These are phyloP conservation scores for Breviolum minutum DNA, from an alignment of 73 alveolate species.

Conservation along the genomic window DNA sequence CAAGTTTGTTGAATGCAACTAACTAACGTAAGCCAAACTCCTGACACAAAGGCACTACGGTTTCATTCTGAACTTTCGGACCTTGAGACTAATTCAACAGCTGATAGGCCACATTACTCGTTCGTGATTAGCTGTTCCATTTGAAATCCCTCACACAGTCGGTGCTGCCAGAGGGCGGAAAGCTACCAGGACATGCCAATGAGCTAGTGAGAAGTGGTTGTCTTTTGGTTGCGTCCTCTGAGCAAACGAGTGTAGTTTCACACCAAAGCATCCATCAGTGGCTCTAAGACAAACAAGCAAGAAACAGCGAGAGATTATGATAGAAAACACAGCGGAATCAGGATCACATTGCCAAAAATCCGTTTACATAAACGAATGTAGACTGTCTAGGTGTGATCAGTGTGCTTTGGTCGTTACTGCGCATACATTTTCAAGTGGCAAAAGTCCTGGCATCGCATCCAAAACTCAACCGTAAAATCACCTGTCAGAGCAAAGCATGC, in stretches of 20 bases:
- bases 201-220: slow-evolving; percentile 65
- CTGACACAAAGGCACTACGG: too few species aligned
- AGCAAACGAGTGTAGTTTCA: background rate
- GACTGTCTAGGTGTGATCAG: too few species aligned
- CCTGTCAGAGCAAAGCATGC: background rate
- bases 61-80: too few species aligned
- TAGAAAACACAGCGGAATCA: too few species aligned
- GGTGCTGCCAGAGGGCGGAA: slow-evolving; percentile 59
- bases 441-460: slow-evolving; percentile 79
- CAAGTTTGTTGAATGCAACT: too few species aligned
- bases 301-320: too few species aligned
- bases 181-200: slow-evolving; percentile 23
- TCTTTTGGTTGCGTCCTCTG: background rate
- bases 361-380: too few species aligned
- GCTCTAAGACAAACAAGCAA: background rate
- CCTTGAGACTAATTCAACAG: too few species aligned
- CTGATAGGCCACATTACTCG: too few species aligned
- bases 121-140: background rate
- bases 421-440: background rate
- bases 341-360: too few species aligned
- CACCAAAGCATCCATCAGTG: background rate
- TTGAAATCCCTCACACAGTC: background rate
- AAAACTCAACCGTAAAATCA: slow-evolving; percentile 74
- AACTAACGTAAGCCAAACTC: too few species aligned
- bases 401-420: too few species aligned